Evolutionary conservation across 345 rosid species (phyloP).

Genomic region (Odontarrhena argentea): DNA sequence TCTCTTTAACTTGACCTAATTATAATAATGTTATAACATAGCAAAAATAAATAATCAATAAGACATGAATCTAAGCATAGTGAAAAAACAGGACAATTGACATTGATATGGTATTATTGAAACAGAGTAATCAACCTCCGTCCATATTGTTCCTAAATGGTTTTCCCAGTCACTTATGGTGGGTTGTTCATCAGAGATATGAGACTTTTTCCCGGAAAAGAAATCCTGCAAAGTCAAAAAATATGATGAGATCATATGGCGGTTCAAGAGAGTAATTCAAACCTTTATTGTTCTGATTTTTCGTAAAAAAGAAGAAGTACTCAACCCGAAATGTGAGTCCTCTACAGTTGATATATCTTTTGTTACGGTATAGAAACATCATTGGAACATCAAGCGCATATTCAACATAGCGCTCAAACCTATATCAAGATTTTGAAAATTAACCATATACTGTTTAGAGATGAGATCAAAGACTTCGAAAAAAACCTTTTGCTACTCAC

Average conservation of each 20-base stretch:
- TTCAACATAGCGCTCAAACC: slow-evolving; percentile 92
- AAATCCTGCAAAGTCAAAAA: slow-evolving; percentile 12
- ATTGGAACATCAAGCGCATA: slow-evolving; percentile 95
- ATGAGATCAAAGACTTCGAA: too few species aligned
- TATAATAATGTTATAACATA: slow-evolving; percentile 4
- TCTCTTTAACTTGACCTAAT: slow-evolving; percentile 76
- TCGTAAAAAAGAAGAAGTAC: background rate
- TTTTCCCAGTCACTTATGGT: slow-evolving; percentile 85
- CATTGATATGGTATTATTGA: slow-evolving; percentile 5
- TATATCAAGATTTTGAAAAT: slow-evolving; percentile 23
- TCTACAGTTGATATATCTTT: slow-evolving; percentile 65
- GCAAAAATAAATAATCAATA: background rate
- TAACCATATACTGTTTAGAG: too few species aligned
- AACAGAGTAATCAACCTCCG: slow-evolving; percentile 56
- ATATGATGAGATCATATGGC: background rate
- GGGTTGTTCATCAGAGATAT: slow-evolving; percentile 73
- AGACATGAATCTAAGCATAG: background rate
- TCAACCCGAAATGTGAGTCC: slow-evolving; percentile 87
- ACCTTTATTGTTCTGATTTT: background rate
- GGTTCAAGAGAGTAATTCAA: slow-evolving; percentile 37
- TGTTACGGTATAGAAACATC: slow-evolving; percentile 70
- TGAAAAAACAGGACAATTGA: background rate
- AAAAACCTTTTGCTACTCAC: too few species aligned
- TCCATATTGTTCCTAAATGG: slow-evolving; percentile 80
- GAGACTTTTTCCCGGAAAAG: slow-evolving; percentile 71